Evolutionary conservation across 2,329 filamentous ascomycete genomes (phyloP), one percentile per base, ranked within the genome.

Genomic region (Botryotinia narcissicola): DNA sequence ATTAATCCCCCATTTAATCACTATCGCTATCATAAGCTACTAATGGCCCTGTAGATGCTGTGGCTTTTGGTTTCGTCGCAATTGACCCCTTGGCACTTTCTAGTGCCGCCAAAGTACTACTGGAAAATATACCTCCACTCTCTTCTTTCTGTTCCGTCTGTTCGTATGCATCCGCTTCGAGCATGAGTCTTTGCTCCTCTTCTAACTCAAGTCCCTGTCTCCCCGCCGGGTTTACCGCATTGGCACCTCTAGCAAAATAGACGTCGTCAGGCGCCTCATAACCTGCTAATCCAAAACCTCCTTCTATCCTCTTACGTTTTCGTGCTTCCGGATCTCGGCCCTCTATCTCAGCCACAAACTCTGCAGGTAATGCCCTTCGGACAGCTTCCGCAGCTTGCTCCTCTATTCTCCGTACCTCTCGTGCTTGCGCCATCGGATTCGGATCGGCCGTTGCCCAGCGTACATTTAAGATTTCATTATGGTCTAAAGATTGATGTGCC

Each of bases 331-430:
- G 93, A 77, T 97, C 94, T 69, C 93, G 89, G 25, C 96, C 96
- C 82, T 99, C 96, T 66, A 99, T 91, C 84, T 99, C 94, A 0
- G 94, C 94, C 0, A 99, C 91, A 77, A 96, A 98, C 42, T 94
- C 93, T 0, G 92, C 94, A 0, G 96, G 96, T 7, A 99, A 85
- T 0, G 96, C 95, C 76, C 92, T 87, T 29, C 96, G 87, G 73
- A 99, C 94, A 1, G 96, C 97, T 79, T 98, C 96, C 0, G 96
- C 96, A 2, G 96, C 96, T 82, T 99, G 96, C 81, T 99, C 96
- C 81, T 99, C 96, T 74, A 99, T 92, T 59, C 92, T 88, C 57
- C 92, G 87, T 4, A 92, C 95, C 83, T 99, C 96, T 74, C 97
- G 88, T 76, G 97, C 97, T 82, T 97, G 94, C 2, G 95, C 94